A percentile compares a stretch with the other conserved stretches of the same genome.
Evolutionary conservation across 2,329 filamentous ascomycete species (phyloP).

Genomic region (Colletotrichum spaethianum): DNA sequence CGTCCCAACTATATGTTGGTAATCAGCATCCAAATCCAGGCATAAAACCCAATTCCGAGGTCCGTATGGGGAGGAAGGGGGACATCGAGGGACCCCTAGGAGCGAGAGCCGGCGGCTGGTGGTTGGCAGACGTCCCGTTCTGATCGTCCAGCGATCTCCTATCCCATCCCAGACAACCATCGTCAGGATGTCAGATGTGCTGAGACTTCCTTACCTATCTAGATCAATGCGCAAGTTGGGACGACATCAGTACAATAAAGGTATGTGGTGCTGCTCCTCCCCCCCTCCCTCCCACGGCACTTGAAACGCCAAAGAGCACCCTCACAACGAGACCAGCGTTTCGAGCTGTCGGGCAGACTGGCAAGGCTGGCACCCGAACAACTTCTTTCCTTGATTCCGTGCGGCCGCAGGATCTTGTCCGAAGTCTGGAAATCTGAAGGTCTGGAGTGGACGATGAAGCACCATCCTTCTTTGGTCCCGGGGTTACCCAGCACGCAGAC

Average conservation of each 20-base stretch:
- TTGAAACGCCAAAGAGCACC: conserved; percentile 17
- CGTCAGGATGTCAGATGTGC: not conserved
- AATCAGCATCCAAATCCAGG: not conserved
- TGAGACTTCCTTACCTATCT: not conserved
- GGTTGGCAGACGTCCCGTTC: not conserved
- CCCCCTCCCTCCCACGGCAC: not conserved
- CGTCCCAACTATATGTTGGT: not conserved
- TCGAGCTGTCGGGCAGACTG: conserved; percentile 8
- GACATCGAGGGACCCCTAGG: not conserved
- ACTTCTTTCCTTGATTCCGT: not conserved
- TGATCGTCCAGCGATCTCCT: not conserved
- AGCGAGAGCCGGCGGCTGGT: too few relatives aligned
- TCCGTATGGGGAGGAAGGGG: not conserved
- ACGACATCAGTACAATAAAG: not conserved
- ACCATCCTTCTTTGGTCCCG: not conserved
- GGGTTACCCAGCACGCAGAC: not conserved
- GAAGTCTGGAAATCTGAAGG: not conserved
- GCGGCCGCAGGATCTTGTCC: not conserved
- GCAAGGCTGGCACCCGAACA: not conserved
- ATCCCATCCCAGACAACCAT: not conserved
- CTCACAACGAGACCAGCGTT: conserved; percentile 25
- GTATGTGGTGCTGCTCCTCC: not conserved
- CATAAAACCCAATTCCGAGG: not conserved
- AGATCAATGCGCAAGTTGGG: not conserved
- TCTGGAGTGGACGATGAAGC: not conserved